Evolutionary conservation across 768 basidiomycete genomes (phyloP).

Genomic region (Trametes villosa): DNA sequence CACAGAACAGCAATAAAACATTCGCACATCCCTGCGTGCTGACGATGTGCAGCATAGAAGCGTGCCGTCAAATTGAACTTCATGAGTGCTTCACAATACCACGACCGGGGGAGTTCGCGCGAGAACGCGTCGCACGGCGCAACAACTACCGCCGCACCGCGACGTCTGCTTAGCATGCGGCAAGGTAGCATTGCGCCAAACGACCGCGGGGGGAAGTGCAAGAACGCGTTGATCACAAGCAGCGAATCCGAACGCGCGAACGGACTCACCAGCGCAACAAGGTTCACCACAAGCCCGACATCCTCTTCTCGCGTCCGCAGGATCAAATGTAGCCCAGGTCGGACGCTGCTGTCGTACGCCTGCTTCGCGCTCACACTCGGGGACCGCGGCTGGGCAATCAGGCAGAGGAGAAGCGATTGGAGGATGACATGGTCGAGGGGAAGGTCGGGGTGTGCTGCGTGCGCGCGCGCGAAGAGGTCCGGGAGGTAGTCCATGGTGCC

Average conservation of each 20-base stretch:
- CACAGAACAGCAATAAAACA: too few relatives aligned
- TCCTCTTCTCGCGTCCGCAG: constrained; percentile 71
- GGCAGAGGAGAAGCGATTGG: constrained; percentile 67
- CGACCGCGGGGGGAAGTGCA: too few relatives aligned
- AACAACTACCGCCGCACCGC: too few relatives aligned
- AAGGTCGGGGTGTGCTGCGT: constrained; percentile 47
- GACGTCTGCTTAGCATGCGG: too few relatives aligned
- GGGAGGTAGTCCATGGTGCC: constrained; percentile 32
- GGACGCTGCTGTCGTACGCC: constrained; percentile 2
- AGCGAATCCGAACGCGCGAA: not conserved
- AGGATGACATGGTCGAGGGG: constrained; percentile 67
- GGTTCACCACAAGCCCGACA: constrained; percentile 57
- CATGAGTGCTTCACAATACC: too few relatives aligned
- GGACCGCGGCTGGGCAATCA: constrained; percentile 47
- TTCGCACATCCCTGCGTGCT: too few relatives aligned
- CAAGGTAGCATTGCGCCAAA: not conserved
- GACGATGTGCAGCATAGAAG: too few relatives aligned
- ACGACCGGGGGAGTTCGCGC: too few relatives aligned
- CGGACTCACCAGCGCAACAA: constrained; percentile 58
- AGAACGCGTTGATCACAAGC: not conserved
- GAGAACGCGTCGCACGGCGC: too few relatives aligned
- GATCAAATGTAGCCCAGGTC: constrained; percentile 62
- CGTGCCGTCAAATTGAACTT: too few relatives aligned
- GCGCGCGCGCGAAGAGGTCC: constrained; percentile 50
- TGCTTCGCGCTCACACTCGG: constrained; percentile 11